Percentiles rank a stretch among this genome's conserved stretches.
These are phyloP conservation scores for Mesembryanthemum crystallinum DNA, from an alignment of 148 eudicot species.

Conservation along the genomic window DNA sequence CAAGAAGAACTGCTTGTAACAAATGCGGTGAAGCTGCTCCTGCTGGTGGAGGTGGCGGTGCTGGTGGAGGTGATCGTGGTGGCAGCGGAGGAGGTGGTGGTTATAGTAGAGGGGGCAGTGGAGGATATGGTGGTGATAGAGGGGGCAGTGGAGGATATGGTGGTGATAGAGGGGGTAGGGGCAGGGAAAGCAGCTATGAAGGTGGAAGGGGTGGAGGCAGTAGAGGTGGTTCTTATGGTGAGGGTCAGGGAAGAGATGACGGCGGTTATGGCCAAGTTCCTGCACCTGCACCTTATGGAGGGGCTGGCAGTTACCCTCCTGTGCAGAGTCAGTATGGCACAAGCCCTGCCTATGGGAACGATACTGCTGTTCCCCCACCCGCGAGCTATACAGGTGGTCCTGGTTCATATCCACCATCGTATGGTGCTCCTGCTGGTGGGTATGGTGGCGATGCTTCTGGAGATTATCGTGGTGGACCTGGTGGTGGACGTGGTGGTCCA, in stretches of 20 bases:
- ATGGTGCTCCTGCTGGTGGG: slow-evolving; percentile 49
- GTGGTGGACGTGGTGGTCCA: slow-evolving; percentile 65
- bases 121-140: slow-evolving; percentile 45
- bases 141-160: slow-evolving; percentile 60
- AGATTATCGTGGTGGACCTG: slow-evolving; percentile 47
- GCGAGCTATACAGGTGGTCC: slow-evolving; percentile 75
- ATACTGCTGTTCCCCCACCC: slow-evolving; percentile 84
- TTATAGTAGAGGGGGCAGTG: slow-evolving; percentile 40
- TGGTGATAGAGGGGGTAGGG: slow-evolving; percentile 46
- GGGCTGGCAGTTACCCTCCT: slow-evolving; percentile 50
- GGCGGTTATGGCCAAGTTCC: slow-evolving; percentile 58
- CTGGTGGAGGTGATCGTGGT: slow-evolving; percentile 36
- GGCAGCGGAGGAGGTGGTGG: slow-evolving; percentile 40
- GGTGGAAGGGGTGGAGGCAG: slow-evolving; percentile 52
- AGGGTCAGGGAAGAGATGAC: slow-evolving; percentile 54
- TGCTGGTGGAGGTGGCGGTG: slow-evolving; percentile 40
- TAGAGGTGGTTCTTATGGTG: slow-evolving; percentile 60
- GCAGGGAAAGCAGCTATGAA: slow-evolving; percentile 44
- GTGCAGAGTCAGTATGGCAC: slow-evolving; percentile 48
- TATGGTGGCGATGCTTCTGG: slow-evolving; percentile 56
- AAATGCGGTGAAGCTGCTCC: slow-evolving; percentile 79
- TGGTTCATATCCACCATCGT: slow-evolving; percentile 72
- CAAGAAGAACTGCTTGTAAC: slow-evolving; percentile 84
- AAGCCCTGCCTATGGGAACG: slow-evolving; percentile 57
- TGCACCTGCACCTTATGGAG: slow-evolving; percentile 53